Evolutionary conservation across 306 rosid genomes (phyloP).

Genomic region (Trifolium fragiferum): DNA sequence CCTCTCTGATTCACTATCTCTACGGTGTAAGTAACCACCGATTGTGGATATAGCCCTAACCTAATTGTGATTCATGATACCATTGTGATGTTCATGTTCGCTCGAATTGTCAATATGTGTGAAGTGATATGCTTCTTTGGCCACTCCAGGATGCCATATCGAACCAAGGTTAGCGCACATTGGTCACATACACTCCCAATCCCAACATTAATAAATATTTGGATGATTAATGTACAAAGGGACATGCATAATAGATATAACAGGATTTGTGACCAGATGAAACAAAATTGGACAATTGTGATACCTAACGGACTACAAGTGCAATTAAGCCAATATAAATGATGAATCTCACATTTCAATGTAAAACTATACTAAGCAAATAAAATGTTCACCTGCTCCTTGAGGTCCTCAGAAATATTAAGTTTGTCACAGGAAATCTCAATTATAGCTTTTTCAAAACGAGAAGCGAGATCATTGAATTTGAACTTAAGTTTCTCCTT

Average conservation of each 20-base stretch:
- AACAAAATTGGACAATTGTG: neutral
- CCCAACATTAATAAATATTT: constrained; percentile 6
- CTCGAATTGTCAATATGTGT: neutral
- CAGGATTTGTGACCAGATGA: neutral
- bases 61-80: neutral
- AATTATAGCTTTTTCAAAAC: constrained; percentile 64
- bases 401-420: constrained; percentile 79
- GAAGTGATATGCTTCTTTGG: neutral
- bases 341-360: neutral
- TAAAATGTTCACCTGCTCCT: constrained; percentile 75
- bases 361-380: neutral
- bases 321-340: neutral
- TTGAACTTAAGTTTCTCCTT: constrained; percentile 61
- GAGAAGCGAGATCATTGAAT: constrained; percentile 60
- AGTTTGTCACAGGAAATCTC: constrained; percentile 55
- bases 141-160: neutral
- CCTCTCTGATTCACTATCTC: constrained; percentile 3
- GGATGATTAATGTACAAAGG: neutral
- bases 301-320: neutral
- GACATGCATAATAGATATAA: neutral
- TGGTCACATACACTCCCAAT: neutral
- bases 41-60: neutral
- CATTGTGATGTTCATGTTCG: neutral
- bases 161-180: neutral
- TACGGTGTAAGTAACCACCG: neutral